These are phyloP conservation scores for Neurospora sp. DNA, from an alignment of 495 filamentous ascomycete genomes.

Conservation along the genomic window DNA sequence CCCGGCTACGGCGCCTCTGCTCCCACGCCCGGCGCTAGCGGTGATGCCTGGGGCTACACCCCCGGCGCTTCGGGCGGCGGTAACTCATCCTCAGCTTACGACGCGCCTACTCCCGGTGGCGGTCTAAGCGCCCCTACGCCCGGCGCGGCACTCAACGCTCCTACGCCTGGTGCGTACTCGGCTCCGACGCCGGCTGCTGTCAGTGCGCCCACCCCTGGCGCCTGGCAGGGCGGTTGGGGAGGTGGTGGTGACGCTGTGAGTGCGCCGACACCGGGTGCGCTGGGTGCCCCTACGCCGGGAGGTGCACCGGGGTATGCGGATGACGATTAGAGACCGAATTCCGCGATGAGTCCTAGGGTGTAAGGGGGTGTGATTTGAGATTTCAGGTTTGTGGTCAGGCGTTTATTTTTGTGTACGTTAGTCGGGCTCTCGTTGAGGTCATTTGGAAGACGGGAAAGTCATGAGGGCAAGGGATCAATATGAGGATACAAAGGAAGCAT, in stretches of 20 bases:
- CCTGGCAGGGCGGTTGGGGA: conserved; percentile 40
- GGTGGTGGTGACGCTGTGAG: conserved; percentile 52
- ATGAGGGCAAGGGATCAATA: neutral
- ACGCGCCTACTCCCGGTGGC: conserved; percentile 71
- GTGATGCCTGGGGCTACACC: conserved; percentile 41
- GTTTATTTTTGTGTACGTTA: neutral
- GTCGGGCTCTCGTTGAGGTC: neutral
- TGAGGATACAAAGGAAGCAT: neutral
- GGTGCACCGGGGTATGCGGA: conserved; percentile 50
- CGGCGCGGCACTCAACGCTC: conserved; percentile 52
- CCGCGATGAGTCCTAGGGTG: neutral
- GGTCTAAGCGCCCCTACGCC: conserved; percentile 61
- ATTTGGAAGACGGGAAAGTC: neutral
- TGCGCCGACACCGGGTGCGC: conserved; percentile 46
- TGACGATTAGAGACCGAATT: conserved; percentile 24
- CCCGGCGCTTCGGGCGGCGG: conserved; percentile 39
- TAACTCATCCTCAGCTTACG: conserved; percentile 49
- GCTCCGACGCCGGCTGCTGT: conserved; percentile 56
- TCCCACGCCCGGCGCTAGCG: conserved; percentile 45
- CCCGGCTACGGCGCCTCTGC: conserved; percentile 55
- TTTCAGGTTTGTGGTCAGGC: neutral
- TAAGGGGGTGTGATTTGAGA: neutral
- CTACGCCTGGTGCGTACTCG: conserved; percentile 65
- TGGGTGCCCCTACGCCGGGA: conserved; percentile 65
- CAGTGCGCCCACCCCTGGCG: conserved; percentile 66